These are phyloP conservation scores for Penicillium angulare DNA, from an alignment of 495 filamentous ascomycete species.

Conservation along the genomic window DNA sequence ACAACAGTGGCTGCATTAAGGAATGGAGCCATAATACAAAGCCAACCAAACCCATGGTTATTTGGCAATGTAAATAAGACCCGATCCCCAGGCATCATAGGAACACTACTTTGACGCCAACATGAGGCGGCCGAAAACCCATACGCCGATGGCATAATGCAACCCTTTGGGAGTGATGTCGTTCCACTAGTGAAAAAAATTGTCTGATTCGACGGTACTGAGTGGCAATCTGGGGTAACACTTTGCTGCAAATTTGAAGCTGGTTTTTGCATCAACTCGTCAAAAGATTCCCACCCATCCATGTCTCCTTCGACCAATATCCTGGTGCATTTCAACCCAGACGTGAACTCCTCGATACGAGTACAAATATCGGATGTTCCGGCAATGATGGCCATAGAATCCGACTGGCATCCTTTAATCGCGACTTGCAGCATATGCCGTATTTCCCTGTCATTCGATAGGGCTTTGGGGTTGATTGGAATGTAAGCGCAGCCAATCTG, in stretches of 20 bases:
- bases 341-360: conserved; percentile 7
- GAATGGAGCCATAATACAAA: background rate
- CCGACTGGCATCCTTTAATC: conserved; percentile 2
- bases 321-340: conserved; percentile 1
- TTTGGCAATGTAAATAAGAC: conserved; percentile 32
- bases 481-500: conserved; percentile 15
- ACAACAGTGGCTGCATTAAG: background rate
- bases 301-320: conserved; percentile 14
- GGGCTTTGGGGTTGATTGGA: conserved; percentile 14
- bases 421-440: conserved; percentile 16
- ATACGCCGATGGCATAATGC: conserved; percentile 16
- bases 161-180: conserved; percentile 40
- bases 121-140: background rate
- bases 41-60: background rate
- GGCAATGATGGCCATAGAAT: conserved; percentile 6
- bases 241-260: background rate
- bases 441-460: conserved; percentile 9
- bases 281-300: conserved; percentile 11
- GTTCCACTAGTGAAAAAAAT: conserved; percentile 46
- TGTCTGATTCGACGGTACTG: background rate
- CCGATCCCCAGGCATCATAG: conserved; percentile 16
- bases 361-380: conserved; percentile 3
- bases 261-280: conserved; percentile 6
- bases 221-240: background rate
- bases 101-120: background rate